Percentiles rank a stretch among this genome's conserved stretches.
These are phyloP conservation scores for Rosa multiflora DNA, from an alignment of 306 rosid species.

Conservation along the genomic window DNA sequence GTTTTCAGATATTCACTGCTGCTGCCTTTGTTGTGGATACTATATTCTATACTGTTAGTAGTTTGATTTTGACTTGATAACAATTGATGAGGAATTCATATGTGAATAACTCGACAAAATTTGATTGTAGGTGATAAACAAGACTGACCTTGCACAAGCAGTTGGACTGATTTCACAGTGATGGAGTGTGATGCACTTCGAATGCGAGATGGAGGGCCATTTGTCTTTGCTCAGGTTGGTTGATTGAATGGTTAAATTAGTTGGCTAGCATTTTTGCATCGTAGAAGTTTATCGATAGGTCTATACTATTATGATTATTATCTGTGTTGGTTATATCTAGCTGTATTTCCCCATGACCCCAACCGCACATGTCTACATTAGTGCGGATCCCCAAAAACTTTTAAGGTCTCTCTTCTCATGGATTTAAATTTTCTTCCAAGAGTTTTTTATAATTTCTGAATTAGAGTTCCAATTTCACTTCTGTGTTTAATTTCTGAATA, in stretches of 20 bases:
- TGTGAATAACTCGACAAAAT: conserved; percentile 16
- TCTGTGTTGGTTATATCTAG: neutral
- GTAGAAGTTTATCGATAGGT: neutral
- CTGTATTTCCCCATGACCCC: neutral
- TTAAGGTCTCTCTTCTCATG: no score
- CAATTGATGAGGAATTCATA: conserved; percentile 3
- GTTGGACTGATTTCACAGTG: conserved; percentile 89
- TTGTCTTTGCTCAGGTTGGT: conserved; percentile 95
- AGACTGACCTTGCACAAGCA: conserved; percentile 90
- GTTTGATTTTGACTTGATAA: neutral
- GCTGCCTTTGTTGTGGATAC: neutral
- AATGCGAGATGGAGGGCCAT: conserved; percentile 97
- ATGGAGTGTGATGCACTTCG: conserved; percentile 95
- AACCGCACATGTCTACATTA: no score
- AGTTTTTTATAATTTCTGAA: no score
- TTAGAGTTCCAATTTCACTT: no score
- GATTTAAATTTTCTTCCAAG: no score
- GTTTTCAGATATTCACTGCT: conserved; percentile 8
- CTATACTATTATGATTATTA: neutral
- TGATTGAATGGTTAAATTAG: neutral
- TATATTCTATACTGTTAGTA: neutral
- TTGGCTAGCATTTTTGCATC: neutral
- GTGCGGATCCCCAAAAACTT: no score
- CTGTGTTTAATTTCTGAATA: no score
- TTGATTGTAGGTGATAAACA: conserved; percentile 77